Conservation (phyloP, 2,329 filamentous ascomycete species). For the Diplodia intermedia region DNA sequence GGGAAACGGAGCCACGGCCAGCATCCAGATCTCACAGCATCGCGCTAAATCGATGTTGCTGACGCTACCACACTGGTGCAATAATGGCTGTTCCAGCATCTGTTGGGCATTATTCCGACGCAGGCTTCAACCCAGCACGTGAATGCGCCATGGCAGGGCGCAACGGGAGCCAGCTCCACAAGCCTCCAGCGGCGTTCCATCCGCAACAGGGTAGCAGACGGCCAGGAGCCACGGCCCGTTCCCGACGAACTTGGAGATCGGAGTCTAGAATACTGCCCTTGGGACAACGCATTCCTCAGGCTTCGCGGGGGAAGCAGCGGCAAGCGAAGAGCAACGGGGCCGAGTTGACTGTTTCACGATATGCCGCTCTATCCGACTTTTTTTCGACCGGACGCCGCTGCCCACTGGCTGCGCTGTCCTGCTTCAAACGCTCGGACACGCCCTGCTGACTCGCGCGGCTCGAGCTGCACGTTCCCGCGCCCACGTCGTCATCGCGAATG, state of each 20-base stretch:
- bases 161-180: background rate
- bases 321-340: conserved; percentile 9
- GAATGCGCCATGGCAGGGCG: background rate
- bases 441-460: conserved; percentile 18
- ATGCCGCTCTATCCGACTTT: conserved; percentile 10
- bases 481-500: conserved; percentile 7
- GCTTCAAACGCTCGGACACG: conserved; percentile 1
- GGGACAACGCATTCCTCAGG: background rate
- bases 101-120: background rate
- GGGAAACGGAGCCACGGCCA: background rate
- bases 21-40: background rate
- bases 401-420: conserved; percentile 8
- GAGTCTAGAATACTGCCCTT: conserved; percentile 9
- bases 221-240: conserved; percentile 22
- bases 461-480: conserved; percentile 17
- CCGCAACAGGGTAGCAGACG: conserved; percentile 10
- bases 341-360: conserved; percentile 20
- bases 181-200: conserved; percentile 16
- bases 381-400: conserved; percentile 3
- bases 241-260: conserved; percentile 16
- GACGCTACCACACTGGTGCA: background rate
- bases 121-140: background rate
- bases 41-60: background rate
- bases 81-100: too few relatives aligned
- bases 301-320: background rate